Conservation (phyloP, 2,329 filamentous ascomycete species). For the Bipolaris sorokiniana region DNA sequence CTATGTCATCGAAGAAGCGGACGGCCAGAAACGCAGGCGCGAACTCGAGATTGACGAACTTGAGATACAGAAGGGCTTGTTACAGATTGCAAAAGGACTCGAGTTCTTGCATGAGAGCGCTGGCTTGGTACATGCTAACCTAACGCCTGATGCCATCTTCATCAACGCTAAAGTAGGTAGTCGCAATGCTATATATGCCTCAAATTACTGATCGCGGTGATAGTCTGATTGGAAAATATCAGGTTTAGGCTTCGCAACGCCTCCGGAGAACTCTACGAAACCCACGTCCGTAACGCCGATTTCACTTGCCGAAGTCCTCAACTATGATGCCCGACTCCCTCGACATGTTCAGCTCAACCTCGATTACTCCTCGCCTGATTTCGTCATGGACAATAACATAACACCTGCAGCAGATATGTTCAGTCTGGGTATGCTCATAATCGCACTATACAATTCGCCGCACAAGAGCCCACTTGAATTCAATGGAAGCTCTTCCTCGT, state of each 20-base stretch:
- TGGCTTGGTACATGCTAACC: constrained; percentile 88
- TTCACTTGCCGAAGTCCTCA: constrained; percentile 80
- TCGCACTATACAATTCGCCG: constrained; percentile 93
- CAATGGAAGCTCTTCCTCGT: constrained; percentile 79
- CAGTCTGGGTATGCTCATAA: constrained; percentile 84
- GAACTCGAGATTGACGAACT: constrained; percentile 95
- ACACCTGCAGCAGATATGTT: constrained; percentile 90
- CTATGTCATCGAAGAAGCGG: constrained; percentile 79
- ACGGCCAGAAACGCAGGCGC: constrained; percentile 71
- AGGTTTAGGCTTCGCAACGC: constrained; percentile 87
- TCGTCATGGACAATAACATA: constrained; percentile 88
- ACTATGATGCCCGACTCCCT: constrained; percentile 84
- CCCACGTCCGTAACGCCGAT: constrained; percentile 79
- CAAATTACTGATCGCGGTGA: constrained; percentile 37
- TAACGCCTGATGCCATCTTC: constrained; percentile 91
- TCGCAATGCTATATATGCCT: constrained; percentile 17
- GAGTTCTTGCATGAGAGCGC: constrained; percentile 97
- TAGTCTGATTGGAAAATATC: constrained; percentile 98
- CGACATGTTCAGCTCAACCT: constrained; percentile 84
- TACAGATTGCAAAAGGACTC: constrained; percentile 91
- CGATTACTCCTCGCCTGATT: constrained; percentile 94
- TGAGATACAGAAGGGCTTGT: constrained; percentile 93
- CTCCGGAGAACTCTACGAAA: constrained; percentile 75
- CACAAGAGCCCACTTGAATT: constrained; percentile 85
- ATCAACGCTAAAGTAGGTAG: constrained; percentile 83